These are phyloP conservation scores for Perilla frutescens DNA, from an alignment of 257 asterid species.

Conservation along the genomic window DNA sequence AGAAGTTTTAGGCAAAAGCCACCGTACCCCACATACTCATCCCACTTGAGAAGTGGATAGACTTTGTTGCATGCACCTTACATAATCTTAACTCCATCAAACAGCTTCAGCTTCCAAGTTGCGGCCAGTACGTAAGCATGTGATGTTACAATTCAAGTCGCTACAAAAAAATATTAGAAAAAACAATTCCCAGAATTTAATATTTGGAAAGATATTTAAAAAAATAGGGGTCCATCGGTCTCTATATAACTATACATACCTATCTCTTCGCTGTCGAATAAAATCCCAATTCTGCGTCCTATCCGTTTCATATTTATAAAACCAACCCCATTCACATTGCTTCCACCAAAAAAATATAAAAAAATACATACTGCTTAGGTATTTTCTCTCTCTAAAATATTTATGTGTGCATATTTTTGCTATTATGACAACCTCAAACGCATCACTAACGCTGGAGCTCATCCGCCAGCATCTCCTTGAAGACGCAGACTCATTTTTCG, in stretches of 20 bases:
- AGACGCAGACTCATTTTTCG: conserved; percentile 2
- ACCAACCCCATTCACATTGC: not conserved
- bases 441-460: conserved; percentile 12
- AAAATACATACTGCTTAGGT: not conserved
- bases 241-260: not conserved
- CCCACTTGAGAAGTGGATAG: not conserved
- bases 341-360: not conserved
- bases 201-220: not conserved
- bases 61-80: not conserved
- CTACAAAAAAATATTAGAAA: not conserved
- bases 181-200: not conserved
- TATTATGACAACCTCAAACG: conserved; percentile 1
- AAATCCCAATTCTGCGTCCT: not conserved
- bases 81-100: not conserved
- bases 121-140: not conserved
- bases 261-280: not conserved
- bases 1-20: too few relatives aligned
- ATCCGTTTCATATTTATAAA: not conserved
- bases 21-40: too few relatives aligned
- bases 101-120: not conserved
- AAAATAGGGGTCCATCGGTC: not conserved
- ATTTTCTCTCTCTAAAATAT: not conserved
- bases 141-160: not conserved
- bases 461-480: conserved; percentile 16
- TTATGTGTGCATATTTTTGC: not conserved